Conservation (phyloP, 2,329 filamentous ascomycete species). For the Setomelanomma holmii region DNA sequence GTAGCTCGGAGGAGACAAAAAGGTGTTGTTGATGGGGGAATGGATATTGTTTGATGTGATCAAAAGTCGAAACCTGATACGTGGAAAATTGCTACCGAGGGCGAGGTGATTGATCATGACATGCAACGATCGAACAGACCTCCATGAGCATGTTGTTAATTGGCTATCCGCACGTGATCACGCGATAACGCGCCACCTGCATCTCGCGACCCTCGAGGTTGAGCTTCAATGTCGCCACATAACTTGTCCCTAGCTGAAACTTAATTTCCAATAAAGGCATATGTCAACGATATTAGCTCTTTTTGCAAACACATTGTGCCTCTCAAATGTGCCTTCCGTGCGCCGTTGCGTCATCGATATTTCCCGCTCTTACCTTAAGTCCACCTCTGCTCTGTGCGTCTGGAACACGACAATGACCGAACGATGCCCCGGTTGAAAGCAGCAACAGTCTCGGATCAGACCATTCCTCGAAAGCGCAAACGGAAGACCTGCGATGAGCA, state of each 20-base stretch:
- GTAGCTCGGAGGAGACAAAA: background rate
- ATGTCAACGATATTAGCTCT: no score
- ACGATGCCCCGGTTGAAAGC: constrained; percentile 47
- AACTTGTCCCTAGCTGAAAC: no score
- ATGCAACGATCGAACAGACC: no score
- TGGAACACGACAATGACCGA: constrained; percentile 18
- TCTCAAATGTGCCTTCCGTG: background rate
- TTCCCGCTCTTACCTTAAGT: constrained; percentile 5
- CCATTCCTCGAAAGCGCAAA: constrained; percentile 56
- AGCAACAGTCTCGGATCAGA: constrained; percentile 53
- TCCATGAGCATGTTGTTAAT: no score
- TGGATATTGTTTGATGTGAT: no score
- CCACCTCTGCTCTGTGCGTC: background rate
- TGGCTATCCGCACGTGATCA: constrained; percentile 13
- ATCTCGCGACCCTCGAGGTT: no score
- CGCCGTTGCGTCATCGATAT: constrained; percentile 36
- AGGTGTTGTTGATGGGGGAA: background rate
- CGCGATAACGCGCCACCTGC: constrained; percentile 16
- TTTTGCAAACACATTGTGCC: background rate
- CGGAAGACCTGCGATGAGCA: constrained; percentile 36
- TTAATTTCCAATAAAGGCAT: no score
- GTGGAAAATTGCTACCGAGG: no score
- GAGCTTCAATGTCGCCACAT: no score
- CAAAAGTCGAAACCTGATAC: no score
- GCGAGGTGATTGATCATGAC: no score